Evolutionary conservation across 805 yeast genomes (phyloP).

Genomic region (Candida insectorum): DNA sequence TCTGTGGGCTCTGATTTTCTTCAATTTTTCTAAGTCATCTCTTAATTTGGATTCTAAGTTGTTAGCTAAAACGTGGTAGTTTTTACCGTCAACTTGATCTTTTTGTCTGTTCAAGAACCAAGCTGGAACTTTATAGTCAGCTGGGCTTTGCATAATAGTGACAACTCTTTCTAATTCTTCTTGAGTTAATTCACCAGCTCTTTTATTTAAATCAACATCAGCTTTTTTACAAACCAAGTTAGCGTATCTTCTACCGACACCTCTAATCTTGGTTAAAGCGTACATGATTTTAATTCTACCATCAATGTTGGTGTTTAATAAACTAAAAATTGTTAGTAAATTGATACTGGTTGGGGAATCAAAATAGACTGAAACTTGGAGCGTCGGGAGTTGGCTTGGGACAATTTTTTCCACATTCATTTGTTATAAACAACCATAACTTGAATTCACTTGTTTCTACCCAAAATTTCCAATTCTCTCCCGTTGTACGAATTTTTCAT

Average conservation of each 20-base stretch:
- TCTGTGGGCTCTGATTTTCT: slow-evolving; percentile 99
- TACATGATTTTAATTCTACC: slow-evolving; percentile 99
- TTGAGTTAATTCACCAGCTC: slow-evolving; percentile 99
- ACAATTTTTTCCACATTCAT: too few species aligned
- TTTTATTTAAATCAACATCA: slow-evolving; percentile 95
- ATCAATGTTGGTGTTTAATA: slow-evolving; percentile 99
- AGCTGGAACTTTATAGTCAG: slow-evolving; percentile 98
- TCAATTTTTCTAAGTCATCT: slow-evolving; percentile 99
- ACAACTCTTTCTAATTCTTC: slow-evolving; percentile 99
- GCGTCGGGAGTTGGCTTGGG: too few species aligned
- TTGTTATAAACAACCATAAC: too few species aligned
- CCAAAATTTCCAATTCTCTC: too few species aligned
- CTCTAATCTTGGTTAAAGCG: slow-evolving; percentile 99
- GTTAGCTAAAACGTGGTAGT: slow-evolving; percentile 98
- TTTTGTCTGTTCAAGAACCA: slow-evolving; percentile 99
- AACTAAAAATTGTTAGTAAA: slow-evolving; percentile 52
- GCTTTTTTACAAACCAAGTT: slow-evolving; percentile 99
- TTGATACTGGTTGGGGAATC: neutral
- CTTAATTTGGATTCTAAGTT: slow-evolving; percentile 98
- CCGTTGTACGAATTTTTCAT: too few species aligned
- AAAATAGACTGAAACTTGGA: neutral
- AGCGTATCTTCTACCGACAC: slow-evolving; percentile 99
- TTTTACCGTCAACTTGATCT: slow-evolving; percentile 98
- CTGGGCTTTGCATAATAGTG: slow-evolving; percentile 99
- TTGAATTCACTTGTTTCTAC: too few species aligned